These are phyloP conservation scores for Colletotrichum cordylinicola DNA, from an alignment of 2,329 filamentous ascomycete genomes.

Conservation along the genomic window DNA sequence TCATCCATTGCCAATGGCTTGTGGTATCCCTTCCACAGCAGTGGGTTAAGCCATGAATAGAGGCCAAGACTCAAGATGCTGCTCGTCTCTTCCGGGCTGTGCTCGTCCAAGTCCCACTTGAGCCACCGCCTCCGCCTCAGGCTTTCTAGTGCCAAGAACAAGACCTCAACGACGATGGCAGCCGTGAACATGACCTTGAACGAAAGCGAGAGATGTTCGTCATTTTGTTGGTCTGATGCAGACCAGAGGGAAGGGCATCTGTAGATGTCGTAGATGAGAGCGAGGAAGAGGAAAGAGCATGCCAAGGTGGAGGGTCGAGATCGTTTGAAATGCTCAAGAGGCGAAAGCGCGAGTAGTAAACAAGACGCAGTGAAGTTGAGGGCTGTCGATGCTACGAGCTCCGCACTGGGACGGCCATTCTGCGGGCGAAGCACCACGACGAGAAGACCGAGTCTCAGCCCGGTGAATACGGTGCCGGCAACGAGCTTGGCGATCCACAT, in stretches of 20 bases:
- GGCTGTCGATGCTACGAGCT: neutral
- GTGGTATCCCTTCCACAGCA: slow-evolving; percentile 8
- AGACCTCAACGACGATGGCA: neutral
- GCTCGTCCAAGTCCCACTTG: neutral
- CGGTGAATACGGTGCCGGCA: neutral
- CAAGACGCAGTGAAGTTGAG: neutral
- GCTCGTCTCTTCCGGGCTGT: slow-evolving; percentile 22
- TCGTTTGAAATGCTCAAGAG: neutral
- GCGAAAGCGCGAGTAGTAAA: neutral
- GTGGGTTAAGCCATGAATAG: slow-evolving; percentile 19
- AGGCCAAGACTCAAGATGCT: slow-evolving; percentile 27
- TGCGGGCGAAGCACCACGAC: neutral
- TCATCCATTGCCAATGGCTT: slow-evolving; percentile 1
- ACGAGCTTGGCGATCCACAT: neutral
- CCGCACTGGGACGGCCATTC: neutral
- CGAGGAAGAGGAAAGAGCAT: neutral
- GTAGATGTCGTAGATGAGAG: neutral
- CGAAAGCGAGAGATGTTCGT: neutral
- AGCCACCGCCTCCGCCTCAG: neutral
- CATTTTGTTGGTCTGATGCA: neutral
- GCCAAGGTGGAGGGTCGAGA: neutral
- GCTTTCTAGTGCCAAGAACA: neutral
- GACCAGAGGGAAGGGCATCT: neutral
- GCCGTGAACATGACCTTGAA: neutral
- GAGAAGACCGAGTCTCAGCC: neutral